phyloP scores from a whole-genome alignment of 202 grass and related monocot genomes.

The Zizania palustris region DNA sequence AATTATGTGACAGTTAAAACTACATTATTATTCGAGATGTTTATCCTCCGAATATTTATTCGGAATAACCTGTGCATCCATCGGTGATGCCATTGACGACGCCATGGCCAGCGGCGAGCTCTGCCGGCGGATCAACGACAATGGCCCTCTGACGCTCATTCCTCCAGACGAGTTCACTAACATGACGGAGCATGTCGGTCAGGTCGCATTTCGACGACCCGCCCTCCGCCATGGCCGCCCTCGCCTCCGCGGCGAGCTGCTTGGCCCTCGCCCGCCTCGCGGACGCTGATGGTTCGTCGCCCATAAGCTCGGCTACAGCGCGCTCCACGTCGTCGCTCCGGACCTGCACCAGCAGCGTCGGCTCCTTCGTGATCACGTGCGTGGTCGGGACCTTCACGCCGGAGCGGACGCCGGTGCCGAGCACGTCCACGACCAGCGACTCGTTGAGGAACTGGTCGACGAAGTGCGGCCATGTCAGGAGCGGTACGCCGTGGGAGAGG shows the following conservation, averaged over 20 bases:
- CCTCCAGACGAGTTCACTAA: not conserved
- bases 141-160: not conserved
- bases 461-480: constrained; percentile 68
- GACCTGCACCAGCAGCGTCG: not conserved
- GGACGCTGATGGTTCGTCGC: constrained; percentile 21
- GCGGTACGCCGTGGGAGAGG: constrained; percentile 53
- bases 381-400: constrained; percentile 28
- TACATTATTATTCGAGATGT: too few species aligned
- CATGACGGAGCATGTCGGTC: constrained; percentile 20
- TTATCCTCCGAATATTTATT: too few species aligned
- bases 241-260: constrained; percentile 33
- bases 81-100: not conserved
- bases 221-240: constrained; percentile 44
- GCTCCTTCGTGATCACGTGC: not conserved
- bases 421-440: constrained; percentile 49
- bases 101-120: not conserved
- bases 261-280: constrained; percentile 23
- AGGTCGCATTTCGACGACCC: constrained; percentile 49
- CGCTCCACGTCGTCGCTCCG: constrained; percentile 26
- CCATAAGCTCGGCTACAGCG: constrained; percentile 48
- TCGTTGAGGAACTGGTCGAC: constrained; percentile 66
- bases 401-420: constrained; percentile 40
- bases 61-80: too few species aligned
- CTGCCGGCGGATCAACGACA: not conserved
- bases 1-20: too few species aligned